Conservation (phyloP, 2,329 filamentous ascomycete genomes). For the Aspergillus uvarum region DNA sequence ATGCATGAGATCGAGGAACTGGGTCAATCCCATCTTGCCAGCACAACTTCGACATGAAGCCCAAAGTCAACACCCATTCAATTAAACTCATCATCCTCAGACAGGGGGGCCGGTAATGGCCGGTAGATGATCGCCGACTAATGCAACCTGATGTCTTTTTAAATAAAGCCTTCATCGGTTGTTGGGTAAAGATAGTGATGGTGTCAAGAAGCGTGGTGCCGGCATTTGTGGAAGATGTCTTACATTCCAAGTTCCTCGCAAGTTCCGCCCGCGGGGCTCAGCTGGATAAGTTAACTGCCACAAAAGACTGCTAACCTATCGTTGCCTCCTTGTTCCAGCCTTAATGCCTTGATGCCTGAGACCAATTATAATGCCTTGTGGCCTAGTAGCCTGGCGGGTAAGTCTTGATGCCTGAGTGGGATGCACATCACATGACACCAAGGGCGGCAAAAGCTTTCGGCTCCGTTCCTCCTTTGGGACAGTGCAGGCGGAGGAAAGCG, state of each 20-base stretch:
- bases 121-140: background rate
- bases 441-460: constrained; percentile 11
- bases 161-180: background rate
- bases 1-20: background rate
- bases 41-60: background rate
- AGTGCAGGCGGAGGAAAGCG: background rate
- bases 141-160: background rate
- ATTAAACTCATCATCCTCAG: background rate
- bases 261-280: too few relatives aligned
- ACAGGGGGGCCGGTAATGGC: background rate
- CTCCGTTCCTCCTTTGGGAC: constrained; percentile 18
- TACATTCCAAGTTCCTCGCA: too few relatives aligned
- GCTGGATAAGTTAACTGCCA: too few relatives aligned
- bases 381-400: background rate
- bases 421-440: constrained; percentile 6
- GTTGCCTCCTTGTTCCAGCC: background rate
- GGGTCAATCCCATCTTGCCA: background rate
- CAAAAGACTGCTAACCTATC: too few relatives aligned
- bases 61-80: background rate
- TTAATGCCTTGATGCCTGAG: background rate
- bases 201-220: background rate
- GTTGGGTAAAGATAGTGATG: background rate
- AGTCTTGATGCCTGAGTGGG: background rate
- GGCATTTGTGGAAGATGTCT: background rate
- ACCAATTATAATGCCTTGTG: background rate